A percentile compares a stretch with the other conserved stretches of the same genome.
These are phyloP conservation scores for Populus nigra DNA, from an alignment of 345 rosid genomes.

Conservation along the genomic window DNA sequence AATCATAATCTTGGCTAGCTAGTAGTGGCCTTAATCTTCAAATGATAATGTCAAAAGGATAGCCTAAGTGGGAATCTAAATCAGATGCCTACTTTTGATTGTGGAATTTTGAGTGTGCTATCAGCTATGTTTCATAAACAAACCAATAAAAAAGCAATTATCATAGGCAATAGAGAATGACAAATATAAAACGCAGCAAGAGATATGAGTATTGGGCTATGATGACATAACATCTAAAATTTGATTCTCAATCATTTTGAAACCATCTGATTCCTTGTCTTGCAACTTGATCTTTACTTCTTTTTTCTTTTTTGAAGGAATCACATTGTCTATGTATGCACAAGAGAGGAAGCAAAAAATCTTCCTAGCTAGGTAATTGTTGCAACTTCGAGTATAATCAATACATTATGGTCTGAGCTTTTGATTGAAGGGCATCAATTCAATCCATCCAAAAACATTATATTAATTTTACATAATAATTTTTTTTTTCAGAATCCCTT, in stretches of 20 bases:
- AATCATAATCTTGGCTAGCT: background rate
- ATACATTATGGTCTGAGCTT: background rate
- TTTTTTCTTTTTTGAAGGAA: no score
- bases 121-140: background rate
- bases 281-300: no score
- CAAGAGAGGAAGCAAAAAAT: no score
- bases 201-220: no score
- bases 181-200: no score
- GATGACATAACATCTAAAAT: no score
- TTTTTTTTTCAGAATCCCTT: background rate
- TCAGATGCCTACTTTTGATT: background rate
- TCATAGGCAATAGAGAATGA: background rate
- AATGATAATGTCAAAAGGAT: background rate
- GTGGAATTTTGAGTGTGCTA: background rate
- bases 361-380: background rate
- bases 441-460: background rate
- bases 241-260: background rate
- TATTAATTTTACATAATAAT: background rate
- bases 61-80: background rate
- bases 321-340: no score
- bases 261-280: background rate
- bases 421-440: background rate
- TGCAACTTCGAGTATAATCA: background rate
- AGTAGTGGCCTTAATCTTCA: background rate
- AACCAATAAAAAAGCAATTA: background rate